Evolutionary conservation across 352 stramenopile genomes (phyloP).

Genomic region (Phytophthora nicotianae): DNA sequence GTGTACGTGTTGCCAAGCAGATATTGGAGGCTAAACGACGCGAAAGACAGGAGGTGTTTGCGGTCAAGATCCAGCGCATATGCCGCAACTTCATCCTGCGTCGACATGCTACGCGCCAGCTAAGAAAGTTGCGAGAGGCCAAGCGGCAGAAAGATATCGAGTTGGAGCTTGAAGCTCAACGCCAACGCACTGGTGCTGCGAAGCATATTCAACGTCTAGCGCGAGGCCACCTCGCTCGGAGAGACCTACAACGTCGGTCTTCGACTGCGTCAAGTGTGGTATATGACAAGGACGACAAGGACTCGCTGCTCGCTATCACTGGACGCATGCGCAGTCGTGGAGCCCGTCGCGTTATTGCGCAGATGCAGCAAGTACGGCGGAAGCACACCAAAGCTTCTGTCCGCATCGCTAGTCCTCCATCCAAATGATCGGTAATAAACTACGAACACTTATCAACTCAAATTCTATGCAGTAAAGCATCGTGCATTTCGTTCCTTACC

Average conservation of each 20-base stretch:
- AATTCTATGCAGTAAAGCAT: slow-evolving; percentile 16
- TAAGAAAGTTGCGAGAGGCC: slow-evolving; percentile 31
- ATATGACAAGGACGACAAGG: slow-evolving; percentile 40
- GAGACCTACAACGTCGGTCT: slow-evolving; percentile 38
- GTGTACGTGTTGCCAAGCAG: slow-evolving; percentile 49
- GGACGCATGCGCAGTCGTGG: slow-evolving; percentile 31
- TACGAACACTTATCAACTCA: background rate
- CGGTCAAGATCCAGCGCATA: slow-evolving; percentile 48
- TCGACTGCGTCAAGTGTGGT: slow-evolving; percentile 38
- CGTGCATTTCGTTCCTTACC: slow-evolving; percentile 13
- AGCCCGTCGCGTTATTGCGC: slow-evolving; percentile 32
- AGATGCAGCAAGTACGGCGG: slow-evolving; percentile 41
- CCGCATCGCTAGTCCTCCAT: slow-evolving; percentile 26
- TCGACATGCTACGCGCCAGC: slow-evolving; percentile 34
- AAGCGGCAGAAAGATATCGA: slow-evolving; percentile 27
- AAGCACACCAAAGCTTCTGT: slow-evolving; percentile 49
- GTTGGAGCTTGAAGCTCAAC: slow-evolving; percentile 23
- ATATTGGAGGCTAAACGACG: slow-evolving; percentile 40
- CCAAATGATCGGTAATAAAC: slow-evolving; percentile 29
- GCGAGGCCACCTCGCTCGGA: slow-evolving; percentile 40
- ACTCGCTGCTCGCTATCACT: slow-evolving; percentile 29
- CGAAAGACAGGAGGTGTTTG: slow-evolving; percentile 41
- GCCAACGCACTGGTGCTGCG: slow-evolving; percentile 34
- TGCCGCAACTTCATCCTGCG: slow-evolving; percentile 39
- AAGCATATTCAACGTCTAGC: slow-evolving; percentile 54